Conservation (phyloP, 2,329 filamentous ascomycete genomes). For the Teratosphaeriaceae sp. region DNA sequence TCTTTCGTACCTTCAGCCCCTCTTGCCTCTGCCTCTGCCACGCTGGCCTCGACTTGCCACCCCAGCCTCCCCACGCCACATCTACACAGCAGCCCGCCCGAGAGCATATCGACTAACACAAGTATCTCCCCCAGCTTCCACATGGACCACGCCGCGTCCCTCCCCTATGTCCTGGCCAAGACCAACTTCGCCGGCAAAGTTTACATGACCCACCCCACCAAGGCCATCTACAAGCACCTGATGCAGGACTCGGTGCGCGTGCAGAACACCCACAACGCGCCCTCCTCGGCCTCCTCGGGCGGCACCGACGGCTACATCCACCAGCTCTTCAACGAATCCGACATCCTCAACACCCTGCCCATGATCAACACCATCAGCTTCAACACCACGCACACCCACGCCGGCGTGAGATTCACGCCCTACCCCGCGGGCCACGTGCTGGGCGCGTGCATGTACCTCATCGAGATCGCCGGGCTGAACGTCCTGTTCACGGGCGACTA, state of each 20-base stretch:
- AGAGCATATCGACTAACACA: constrained; percentile 8
- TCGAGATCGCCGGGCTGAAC: constrained; percentile 94
- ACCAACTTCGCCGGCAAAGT: constrained; percentile 95
- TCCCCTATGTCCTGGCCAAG: constrained; percentile 95
- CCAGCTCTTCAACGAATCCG: constrained; percentile 85
- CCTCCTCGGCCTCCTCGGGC: constrained; percentile 17
- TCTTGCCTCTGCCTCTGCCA: constrained; percentile 8
- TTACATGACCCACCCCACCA: constrained; percentile 99
- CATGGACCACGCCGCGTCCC: constrained; percentile 95
- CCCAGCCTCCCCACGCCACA: too few species aligned
- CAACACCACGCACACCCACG: constrained; percentile 94
- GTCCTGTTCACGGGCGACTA: constrained; percentile 98
- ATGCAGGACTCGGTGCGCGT: constrained; percentile 96
- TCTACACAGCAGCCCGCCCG: neutral
- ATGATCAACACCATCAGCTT: constrained; percentile 97
- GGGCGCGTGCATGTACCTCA: constrained; percentile 95
- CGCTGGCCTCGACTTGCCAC: constrained; percentile 15
- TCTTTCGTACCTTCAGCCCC: constrained; percentile 6
- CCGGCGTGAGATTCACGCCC: constrained; percentile 91
- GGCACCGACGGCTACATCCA: constrained; percentile 44
- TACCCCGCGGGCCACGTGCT: constrained; percentile 98
- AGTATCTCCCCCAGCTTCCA: constrained; percentile 66
- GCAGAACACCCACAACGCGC: constrained; percentile 41
- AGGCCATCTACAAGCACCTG: constrained; percentile 99
- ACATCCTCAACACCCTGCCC: constrained; percentile 88